Base-by-base conservation (phyloP, 768 basidiomycete genomes). In the Amanita thiersii region DNA sequence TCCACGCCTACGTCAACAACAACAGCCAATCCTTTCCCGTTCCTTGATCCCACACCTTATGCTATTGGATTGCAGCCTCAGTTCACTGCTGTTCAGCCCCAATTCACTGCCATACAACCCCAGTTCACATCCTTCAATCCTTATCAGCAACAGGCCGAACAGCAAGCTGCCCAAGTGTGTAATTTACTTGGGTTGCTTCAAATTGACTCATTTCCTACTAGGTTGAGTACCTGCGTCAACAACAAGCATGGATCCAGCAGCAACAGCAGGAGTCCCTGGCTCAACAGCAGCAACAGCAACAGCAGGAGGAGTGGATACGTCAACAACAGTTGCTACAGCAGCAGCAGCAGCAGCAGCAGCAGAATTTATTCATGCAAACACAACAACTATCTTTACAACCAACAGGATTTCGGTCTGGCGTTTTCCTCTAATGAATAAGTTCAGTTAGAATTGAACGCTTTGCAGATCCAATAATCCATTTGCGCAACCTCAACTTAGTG, bases 101-200 rank as follows among this genome's bases (percentile, higher is more conserved):
- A 91, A 51, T 81, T 72, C 55, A 86, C 85, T 1, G 64, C 72
- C 9, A 53, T 90, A 33, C 84, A 84, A 50, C 86, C 86, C 0
- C 91, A 93, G 52, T 88, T 86, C 58, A 91, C 88, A 5, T 80
- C 86, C 1, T 97, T 90, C 72, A 98, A 98, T 59, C 88, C 88
- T 0, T 91, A 89, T 49, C 86, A 89, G 55, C 90, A 92, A 57
- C 93, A 93, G 56, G 78, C 84, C 35, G 86, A 93, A 52, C 90
- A 93, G 52, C 90, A 94, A 59, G 82, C 82, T 11, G 75, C 81
- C 52, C 86, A 86, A 65, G 75, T 63, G 30, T 28, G 41, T 14
- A 21, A 19, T 23, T 18, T 18, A 19, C 18, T 26, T 15, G 15
- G 8, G 31, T 9, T 15, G 61, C 23, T 66, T 72, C 40, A 66